Conservation (phyloP, 306 rosid species). For the peach (Prunus persica) region DNA sequence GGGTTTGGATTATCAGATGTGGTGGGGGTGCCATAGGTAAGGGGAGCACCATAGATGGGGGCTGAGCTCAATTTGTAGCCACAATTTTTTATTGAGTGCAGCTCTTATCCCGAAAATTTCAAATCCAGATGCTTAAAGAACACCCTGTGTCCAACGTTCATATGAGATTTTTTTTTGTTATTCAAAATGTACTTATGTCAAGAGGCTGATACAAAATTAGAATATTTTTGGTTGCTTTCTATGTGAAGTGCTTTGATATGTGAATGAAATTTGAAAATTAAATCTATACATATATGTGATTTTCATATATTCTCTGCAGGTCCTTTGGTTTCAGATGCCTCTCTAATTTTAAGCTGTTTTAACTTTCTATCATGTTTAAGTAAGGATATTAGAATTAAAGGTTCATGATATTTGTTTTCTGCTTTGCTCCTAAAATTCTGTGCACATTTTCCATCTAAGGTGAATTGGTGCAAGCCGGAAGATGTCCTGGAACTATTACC, state of each 20-base stretch:
- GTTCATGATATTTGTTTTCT: conserved; percentile 3
- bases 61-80: neutral
- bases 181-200: neutral
- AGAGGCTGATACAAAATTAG: neutral
- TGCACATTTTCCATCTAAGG: conserved; percentile 5
- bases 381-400: conserved; percentile 1
- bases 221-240: neutral
- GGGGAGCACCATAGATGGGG: neutral
- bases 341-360: conserved; percentile 10
- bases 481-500: conserved; percentile 13
- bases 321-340: neutral
- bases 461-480: neutral
- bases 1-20: neutral
- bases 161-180: neutral
- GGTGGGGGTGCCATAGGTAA: neutral
- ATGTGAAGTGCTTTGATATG: neutral
- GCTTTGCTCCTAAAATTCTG: neutral
- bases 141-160: neutral
- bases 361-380: conserved; percentile 1
- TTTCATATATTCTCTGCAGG: neutral
- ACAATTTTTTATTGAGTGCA: neutral
- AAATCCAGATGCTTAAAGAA: neutral
- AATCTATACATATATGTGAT: neutral
- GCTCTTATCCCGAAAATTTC: neutral
- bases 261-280: neutral